A percentile compares a stretch with the other conserved stretches of the same genome.
Evolutionary conservation across 768 basidiomycete genomes (phyloP).

Genomic region (Tephrocybe rancida): DNA sequence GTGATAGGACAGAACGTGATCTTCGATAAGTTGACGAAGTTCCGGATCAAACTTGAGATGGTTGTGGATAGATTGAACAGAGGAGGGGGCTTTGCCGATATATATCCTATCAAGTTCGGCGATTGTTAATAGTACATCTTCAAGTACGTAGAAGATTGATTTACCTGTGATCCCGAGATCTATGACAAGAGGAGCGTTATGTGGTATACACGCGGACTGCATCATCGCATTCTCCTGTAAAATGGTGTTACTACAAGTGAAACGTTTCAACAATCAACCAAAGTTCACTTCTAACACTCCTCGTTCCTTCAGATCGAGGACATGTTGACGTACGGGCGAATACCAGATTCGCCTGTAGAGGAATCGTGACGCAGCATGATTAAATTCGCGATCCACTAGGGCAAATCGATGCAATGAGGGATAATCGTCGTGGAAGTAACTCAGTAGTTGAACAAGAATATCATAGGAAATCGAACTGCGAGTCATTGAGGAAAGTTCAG

Average conservation of each 20-base stretch:
- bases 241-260: background rate
- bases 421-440: constrained; percentile 34
- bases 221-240: constrained; percentile 38
- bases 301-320: constrained; percentile 37
- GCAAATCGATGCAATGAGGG: constrained; percentile 39
- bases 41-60: constrained; percentile 28
- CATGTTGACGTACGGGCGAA: constrained; percentile 33
- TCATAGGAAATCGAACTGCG: constrained; percentile 31
- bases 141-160: background rate
- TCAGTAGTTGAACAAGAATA: constrained; percentile 35
- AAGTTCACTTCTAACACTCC: constrained; percentile 36
- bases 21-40: constrained; percentile 34
- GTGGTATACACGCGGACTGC: constrained; percentile 38
- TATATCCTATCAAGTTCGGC: constrained; percentile 16
- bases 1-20: constrained; percentile 35
- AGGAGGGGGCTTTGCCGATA: constrained; percentile 29
- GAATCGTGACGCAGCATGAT: constrained; percentile 41
- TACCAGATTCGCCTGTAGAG: constrained; percentile 50
- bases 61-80: constrained; percentile 29
- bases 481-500: constrained; percentile 8
- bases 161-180: constrained; percentile 49
- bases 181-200: constrained; percentile 41
- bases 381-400: constrained; percentile 49
- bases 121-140: background rate
- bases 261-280: background rate